Evolutionary conservation across 305 asterid genomes (phyloP).

Genomic region (Solanum aculeatissimum): DNA sequence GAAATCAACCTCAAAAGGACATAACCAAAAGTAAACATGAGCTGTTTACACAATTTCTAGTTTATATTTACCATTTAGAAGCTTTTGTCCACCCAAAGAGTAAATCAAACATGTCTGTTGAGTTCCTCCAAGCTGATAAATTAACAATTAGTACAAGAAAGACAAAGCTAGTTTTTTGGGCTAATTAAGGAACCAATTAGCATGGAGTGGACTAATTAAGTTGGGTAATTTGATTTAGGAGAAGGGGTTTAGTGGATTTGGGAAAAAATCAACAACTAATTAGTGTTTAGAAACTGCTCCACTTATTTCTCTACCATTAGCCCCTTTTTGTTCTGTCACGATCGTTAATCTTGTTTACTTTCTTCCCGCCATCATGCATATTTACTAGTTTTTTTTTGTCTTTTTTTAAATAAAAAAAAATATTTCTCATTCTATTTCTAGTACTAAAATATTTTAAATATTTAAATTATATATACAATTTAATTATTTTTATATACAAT

Average conservation of each 20-base stretch:
- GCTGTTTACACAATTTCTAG: no score
- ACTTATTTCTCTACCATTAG: background rate
- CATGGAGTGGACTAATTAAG: background rate
- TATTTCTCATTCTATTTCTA: background rate
- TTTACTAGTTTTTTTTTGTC: background rate
- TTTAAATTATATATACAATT: background rate
- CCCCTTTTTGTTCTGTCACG: background rate
- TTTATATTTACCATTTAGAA: conserved; percentile 50
- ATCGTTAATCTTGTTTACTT: background rate
- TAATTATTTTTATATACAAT: background rate
- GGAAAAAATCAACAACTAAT: background rate
- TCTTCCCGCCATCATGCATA: background rate
- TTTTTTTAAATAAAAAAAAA: background rate
- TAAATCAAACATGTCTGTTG: conserved; percentile 35
- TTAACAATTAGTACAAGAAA: background rate
- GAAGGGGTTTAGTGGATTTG: background rate
- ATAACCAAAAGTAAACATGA: background rate
- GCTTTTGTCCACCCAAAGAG: conserved; percentile 93
- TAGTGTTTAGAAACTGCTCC: conserved; percentile 20
- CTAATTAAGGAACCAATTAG: conserved; percentile 7
- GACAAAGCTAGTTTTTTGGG: background rate
- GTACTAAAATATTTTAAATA: background rate
- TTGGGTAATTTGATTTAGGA: background rate
- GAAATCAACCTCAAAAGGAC: background rate
- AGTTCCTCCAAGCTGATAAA: background rate